phyloP scores from a whole-genome alignment of 768 basidiomycete genomes.

The Russula earlei region DNA sequence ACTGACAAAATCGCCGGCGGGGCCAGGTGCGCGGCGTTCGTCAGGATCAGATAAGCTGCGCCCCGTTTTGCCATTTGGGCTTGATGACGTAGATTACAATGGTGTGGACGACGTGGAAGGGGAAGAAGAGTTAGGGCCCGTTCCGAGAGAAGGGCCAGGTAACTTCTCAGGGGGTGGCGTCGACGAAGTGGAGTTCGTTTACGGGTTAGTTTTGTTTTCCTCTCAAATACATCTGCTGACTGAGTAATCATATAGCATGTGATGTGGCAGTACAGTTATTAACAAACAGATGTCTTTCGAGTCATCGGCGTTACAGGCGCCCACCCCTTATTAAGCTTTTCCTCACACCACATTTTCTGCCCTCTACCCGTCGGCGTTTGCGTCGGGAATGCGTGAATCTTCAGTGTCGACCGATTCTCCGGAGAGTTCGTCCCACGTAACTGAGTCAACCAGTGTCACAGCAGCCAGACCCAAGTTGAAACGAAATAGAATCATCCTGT shows the following conservation, averaged over 20 bases:
- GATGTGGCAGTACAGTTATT: not conserved
- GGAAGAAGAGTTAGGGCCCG: constrained; percentile 62
- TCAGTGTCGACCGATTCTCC: constrained; percentile 12
- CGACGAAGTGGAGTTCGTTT: constrained; percentile 85
- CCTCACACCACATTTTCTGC: no score
- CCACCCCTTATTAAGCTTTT: no score
- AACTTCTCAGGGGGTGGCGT: constrained; percentile 79
- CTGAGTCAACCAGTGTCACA: not conserved
- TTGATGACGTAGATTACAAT: constrained; percentile 71
- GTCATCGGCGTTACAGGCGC: no score
- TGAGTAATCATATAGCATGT: constrained; percentile 8
- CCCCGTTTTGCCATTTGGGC: constrained; percentile 67
- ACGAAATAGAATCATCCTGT: constrained; percentile 22
- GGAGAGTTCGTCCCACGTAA: not conserved
- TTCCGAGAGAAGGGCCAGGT: constrained; percentile 60
- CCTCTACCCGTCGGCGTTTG: not conserved
- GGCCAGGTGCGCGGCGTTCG: constrained; percentile 53
- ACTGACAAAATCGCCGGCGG: constrained; percentile 83
- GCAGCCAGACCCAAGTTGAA: constrained; percentile 17
- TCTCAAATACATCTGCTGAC: not conserved
- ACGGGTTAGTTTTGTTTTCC: constrained; percentile 46
- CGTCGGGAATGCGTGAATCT: constrained; percentile 10
- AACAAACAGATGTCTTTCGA: no score
- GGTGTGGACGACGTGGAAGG: constrained; percentile 50
- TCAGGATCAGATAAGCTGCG: constrained; percentile 71